These are phyloP conservation scores for Rhodosporidiobolus odoratus DNA, from an alignment of 768 basidiomycete genomes.

Conservation along the genomic window DNA sequence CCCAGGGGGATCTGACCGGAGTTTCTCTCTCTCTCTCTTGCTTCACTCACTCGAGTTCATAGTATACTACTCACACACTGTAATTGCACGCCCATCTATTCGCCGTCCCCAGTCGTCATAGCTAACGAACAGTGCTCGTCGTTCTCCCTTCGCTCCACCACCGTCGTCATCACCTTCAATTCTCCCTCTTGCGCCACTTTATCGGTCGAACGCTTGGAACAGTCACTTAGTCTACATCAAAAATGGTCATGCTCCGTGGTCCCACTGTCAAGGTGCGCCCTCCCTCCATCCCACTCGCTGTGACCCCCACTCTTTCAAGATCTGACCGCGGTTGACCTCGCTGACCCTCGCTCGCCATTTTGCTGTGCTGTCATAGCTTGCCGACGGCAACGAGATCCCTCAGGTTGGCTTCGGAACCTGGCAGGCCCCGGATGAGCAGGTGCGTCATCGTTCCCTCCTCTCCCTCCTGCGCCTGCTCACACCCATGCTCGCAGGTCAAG, in stretches of 20 bases:
- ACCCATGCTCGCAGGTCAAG: slow-evolving; percentile 63
- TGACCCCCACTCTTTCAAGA: no score
- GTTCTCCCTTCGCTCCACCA: background rate
- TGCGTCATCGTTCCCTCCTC: slow-evolving; percentile 61
- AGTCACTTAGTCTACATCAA: no score
- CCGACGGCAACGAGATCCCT: slow-evolving; percentile 58
- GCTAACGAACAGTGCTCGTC: background rate
- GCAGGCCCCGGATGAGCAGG: slow-evolving; percentile 69
- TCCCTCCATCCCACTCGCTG: no score
- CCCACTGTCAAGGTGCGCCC: background rate
- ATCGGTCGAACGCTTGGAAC: no score
- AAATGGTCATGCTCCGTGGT: no score
- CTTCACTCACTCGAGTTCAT: background rate
- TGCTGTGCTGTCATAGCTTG: slow-evolving; percentile 47
- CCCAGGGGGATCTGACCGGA: no score
- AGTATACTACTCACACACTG: background rate
- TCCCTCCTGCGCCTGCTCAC: slow-evolving; percentile 76
- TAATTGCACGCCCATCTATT: background rate
- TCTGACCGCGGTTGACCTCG: no score
- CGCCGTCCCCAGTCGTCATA: background rate
- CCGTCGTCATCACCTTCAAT: background rate
- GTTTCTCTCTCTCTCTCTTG: slow-evolving; percentile 1
- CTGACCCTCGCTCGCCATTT: slow-evolving; percentile 29
- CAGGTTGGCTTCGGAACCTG: slow-evolving; percentile 77
- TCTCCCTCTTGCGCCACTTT: background rate